Conservation (phyloP, 2,329 filamentous ascomycete genomes). For the Aureobasidium zeae region DNA sequence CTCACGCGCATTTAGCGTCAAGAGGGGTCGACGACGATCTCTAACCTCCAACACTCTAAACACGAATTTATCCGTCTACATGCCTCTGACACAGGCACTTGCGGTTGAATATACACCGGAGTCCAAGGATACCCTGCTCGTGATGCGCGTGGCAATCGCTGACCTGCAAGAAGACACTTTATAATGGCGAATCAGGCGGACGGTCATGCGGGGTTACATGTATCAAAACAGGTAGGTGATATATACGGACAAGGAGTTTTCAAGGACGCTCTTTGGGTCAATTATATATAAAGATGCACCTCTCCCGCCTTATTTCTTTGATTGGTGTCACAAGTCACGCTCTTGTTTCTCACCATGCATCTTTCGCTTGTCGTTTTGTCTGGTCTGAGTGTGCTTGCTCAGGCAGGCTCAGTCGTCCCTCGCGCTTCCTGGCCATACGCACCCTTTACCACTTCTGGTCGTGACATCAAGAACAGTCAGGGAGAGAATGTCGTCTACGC, state of each 20-base stretch:
- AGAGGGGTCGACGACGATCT: slow-evolving; percentile 3
- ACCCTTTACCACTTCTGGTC: slow-evolving; percentile 23
- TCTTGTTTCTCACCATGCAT: neutral
- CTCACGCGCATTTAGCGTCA: no score
- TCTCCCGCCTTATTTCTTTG: no score
- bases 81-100: no score
- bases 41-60: neutral
- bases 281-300: neutral
- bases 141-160: no score
- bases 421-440: slow-evolving; percentile 20
- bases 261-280: neutral
- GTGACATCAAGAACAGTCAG: slow-evolving; percentile 29
- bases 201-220: no score
- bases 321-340: no score
- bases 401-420: neutral
- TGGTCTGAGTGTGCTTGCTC: neutral
- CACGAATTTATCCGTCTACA: slow-evolving; percentile 6
- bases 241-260: neutral
- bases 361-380: neutral
- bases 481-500: slow-evolving; percentile 36
- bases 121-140: no score
- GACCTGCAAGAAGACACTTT: no score
- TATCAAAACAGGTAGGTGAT: neutral
- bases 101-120: slow-evolving; percentile 5
- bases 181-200: no score